A percentile compares a stretch with the other conserved stretches of the same genome.
Conservation (phyloP, 257 asterid species). For the Fraxinus quadrangulata region DNA sequence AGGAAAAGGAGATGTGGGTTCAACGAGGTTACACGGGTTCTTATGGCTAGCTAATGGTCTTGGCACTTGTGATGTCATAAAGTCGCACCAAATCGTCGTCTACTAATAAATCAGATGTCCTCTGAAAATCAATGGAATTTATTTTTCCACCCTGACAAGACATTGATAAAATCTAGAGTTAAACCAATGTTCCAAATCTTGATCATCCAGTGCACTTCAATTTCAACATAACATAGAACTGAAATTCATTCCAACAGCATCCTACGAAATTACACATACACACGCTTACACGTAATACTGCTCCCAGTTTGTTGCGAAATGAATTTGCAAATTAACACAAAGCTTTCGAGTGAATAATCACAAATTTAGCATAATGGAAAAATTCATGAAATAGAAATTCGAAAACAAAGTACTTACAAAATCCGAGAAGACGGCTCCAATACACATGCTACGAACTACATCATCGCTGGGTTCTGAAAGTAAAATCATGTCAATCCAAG, state of each 20-base stretch:
- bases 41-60: conserved; percentile 28
- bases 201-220: background rate
- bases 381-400: background rate
- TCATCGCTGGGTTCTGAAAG: conserved; percentile 67
- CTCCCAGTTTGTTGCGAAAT: background rate
- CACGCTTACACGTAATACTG: too few relatives aligned
- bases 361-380: background rate
- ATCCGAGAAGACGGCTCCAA: conserved; percentile 86
- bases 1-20: background rate
- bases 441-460: conserved; percentile 68
- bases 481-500: conserved; percentile 41
- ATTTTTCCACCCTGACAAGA: conserved; percentile 69
- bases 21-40: background rate
- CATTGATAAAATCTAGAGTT: background rate
- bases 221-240: background rate
- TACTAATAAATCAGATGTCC: conserved; percentile 75
- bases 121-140: conserved; percentile 81
- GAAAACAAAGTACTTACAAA: conserved; percentile 52
- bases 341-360: background rate
- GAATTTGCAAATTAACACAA: background rate
- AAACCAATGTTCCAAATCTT: conserved; percentile 16
- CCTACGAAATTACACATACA: background rate
- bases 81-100: conserved; percentile 87
- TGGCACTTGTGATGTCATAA: conserved; percentile 72
- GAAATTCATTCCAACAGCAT: background rate